Base-by-base conservation (phyloP, 2,329 filamentous ascomycete species). In the Triangularia setosa region DNA sequence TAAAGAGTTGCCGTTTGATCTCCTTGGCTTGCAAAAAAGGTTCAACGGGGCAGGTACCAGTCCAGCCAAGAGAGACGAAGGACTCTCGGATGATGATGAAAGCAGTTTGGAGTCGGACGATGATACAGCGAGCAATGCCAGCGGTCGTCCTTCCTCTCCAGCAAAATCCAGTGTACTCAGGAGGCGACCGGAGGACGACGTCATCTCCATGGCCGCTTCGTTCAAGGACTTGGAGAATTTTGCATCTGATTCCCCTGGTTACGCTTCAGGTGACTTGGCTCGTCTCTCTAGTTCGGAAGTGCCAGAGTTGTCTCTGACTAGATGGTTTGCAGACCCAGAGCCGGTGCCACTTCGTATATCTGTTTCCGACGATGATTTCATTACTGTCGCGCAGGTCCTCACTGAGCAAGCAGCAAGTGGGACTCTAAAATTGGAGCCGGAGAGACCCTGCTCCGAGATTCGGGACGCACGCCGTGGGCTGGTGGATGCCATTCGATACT, bases 331-430 rank as follows among this genome's bases (percentile, higher is more conserved):
- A 1, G 84, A 87, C 24, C 83, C 84, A 4, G 84, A 88, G 69
- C 85, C 85, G 9, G 74, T 81, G 1, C 74, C 75, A 30, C 69
- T 81, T 9, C 79, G 82, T 24, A 71, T 81, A 24, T 75, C 78
- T 9, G 73, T 82, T 16, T 76, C 79, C 1, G 86, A 88, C 62
- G 82, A 86, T 2, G 87, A 90, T 48, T 80, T 85, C 64, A 85
- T 92, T 33, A 84, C 86, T 60, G 81, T 90, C 25, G 89, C 88
- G 0, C 90, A 92, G 70, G 84, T 91, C 40, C 76, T 92, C n/a
- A 88, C 87, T 1, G 88, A 91, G 65, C 90, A 92, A 72, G 83
- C 88, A 23, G 81, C 85, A 2, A 84, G 81, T 9, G 83, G 86
- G 1, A 78, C 72, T 14, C 69, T 84, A 27, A 75, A 77, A 16